Base-by-base conservation (phyloP, 352 stramenopile species). In the Phytophthora foliorum region DNA sequence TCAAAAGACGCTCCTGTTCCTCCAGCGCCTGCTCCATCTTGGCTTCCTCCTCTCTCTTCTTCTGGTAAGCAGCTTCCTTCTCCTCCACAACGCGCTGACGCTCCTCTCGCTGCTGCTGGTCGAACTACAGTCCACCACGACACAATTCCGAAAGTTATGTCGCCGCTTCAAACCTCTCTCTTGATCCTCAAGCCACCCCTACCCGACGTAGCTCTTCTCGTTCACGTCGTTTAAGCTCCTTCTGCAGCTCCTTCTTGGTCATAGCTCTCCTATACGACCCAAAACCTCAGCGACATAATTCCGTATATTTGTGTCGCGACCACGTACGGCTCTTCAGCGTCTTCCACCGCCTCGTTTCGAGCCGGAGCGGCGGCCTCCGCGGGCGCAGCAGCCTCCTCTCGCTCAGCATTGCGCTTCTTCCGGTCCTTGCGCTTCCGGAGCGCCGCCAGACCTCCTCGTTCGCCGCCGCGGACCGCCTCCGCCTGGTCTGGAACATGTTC, bases 241-340 rank as follows among this genome's bases (percentile, higher is more conserved):
- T 93, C 58, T 89, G 78, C 49, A 94, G 63, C 64, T 93, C 87
- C 39, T 87, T 91, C 77, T 90, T 91, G 29, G 78, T 91, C 81
- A 90, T 88, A 39, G 72, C 71, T 58, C 72, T 74, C 19, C 80
- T 88, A 32, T 2, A 48, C 39, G 1, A 7, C 14, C 22, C 57
- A 3, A 60, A 10, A 63, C 2, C 13, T 66, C 52, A 57, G 14
- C 39, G 14, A 63, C 13, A 56, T 1, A 62, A 31, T 44, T 34
- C 22, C 7, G 25, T 31, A 42, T 42, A 32, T 41, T 50, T 57
- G 11, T 41, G 38, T 58, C 9, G 14, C 6, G 16, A 59, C 10
- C 11, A 72, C 77, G 10, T 65, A 91, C 80, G 84, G 81, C 61
- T 92, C 80, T 1, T 78, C 32, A 42, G 29, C 62, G 22, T 57